A percentile compares a stretch with the other conserved stretches of the same genome.
phyloP scores from a whole-genome alignment of 805 yeast species.

The Lachancea nothofagi region DNA sequence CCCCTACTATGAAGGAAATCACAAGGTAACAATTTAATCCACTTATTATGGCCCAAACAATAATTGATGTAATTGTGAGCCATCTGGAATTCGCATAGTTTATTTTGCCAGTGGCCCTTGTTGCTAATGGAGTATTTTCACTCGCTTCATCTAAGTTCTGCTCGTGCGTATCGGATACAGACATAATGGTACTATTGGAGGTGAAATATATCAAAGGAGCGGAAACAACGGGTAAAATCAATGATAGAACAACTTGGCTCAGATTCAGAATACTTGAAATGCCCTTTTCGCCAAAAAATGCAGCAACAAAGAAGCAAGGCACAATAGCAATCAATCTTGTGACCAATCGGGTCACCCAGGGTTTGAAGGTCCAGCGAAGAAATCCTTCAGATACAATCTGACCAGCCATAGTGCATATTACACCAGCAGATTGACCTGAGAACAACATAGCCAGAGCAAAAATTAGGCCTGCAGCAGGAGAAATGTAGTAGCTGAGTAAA shows the following conservation, averaged over 20 bases:
- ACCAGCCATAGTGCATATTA: conserved; percentile 89
- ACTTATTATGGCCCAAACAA: conserved; percentile 68
- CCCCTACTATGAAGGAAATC: conserved; percentile 43
- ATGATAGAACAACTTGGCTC: conserved; percentile 75
- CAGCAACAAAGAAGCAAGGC: conserved; percentile 75
- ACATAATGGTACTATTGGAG: conserved; percentile 60
- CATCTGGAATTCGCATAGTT: conserved; percentile 68
- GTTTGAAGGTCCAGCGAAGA: conserved; percentile 70
- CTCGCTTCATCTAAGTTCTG: conserved; percentile 24
- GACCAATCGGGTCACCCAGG: conserved; percentile 72
- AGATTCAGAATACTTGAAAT: conserved; percentile 67
- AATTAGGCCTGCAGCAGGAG: conserved; percentile 81
- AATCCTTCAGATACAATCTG: conserved; percentile 93
- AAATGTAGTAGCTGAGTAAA: conserved; percentile 60
- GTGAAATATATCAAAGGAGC: conserved; percentile 87
- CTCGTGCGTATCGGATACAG: conserved; percentile 35
- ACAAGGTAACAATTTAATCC: conserved; percentile 68
- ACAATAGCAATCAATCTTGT: conserved; percentile 80
- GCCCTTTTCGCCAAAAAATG: conserved; percentile 75
- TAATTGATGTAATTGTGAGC: conserved; percentile 48
- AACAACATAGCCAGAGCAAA: conserved; percentile 85
- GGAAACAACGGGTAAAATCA: conserved; percentile 78
- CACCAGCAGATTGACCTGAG: conserved; percentile 94
- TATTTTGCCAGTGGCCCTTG: conserved; percentile 33
- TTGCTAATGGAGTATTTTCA: conserved; percentile 22